phyloP scores from a whole-genome alignment of 73 alveolate species.

The Paramecium tetraurelia region DNA sequence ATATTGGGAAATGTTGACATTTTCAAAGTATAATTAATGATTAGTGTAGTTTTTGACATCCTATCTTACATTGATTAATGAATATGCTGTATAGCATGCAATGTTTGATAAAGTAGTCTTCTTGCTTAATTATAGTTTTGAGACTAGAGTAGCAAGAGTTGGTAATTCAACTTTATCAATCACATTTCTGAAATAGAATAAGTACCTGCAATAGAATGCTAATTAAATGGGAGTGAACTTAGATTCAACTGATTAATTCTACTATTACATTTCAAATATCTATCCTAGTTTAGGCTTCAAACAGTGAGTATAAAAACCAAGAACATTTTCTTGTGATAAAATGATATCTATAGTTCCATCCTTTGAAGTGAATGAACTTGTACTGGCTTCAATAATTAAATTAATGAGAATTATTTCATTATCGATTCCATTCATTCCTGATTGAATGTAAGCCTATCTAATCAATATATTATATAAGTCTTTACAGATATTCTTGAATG shows the following conservation, averaged over 20 bases:
- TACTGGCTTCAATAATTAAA: conserved; percentile 54
- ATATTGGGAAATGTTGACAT: not conserved
- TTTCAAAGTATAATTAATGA: not conserved
- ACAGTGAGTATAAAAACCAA: not conserved
- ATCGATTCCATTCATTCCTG: conserved; percentile 20
- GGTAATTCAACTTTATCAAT: conserved; percentile 45
- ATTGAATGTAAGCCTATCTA: conserved; percentile 2
- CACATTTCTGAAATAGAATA: conserved; percentile 46
- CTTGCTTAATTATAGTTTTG: not conserved
- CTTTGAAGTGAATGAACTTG: conserved; percentile 26
- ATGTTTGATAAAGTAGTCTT: conserved; percentile 25
- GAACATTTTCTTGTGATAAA: not conserved
- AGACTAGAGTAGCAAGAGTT: not conserved
- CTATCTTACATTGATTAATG: conserved; percentile 7
- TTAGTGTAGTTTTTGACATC: conserved; percentile 23
- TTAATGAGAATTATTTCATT: conserved; percentile 45
- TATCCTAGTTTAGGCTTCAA: conserved; percentile 39
- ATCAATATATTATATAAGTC: not conserved
- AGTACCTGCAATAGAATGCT: conserved; percentile 53
- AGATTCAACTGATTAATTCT: not conserved
- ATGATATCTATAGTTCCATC: conserved; percentile 51
- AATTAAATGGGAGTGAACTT: not conserved
- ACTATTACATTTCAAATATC: not conserved
- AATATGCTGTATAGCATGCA: conserved; percentile 30
- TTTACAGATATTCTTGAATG: conserved; percentile 1